Conservation (phyloP, 176 grass and related monocot species). For the Carex scoparia region DNA sequence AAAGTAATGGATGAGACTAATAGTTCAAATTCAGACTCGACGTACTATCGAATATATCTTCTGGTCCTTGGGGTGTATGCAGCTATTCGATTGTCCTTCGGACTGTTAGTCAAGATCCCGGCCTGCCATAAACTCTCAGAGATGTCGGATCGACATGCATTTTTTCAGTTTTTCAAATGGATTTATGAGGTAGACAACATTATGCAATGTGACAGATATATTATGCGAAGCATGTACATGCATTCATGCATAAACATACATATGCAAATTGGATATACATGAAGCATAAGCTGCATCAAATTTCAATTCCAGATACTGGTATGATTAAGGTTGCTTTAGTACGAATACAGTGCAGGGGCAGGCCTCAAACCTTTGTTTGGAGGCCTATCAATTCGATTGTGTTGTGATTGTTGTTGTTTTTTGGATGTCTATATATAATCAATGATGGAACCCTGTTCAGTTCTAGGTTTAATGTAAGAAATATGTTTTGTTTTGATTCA, state of each 20-base stretch:
- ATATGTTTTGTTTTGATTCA: not conserved
- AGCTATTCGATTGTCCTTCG: constrained; percentile 58
- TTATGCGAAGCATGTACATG: not conserved
- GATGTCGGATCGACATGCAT: constrained; percentile 62
- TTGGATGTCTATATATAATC: not conserved
- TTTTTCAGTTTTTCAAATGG: constrained; percentile 99
- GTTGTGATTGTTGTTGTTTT: not conserved
- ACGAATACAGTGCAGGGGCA: not conserved
- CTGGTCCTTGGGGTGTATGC: constrained; percentile 91
- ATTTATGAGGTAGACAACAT: constrained; percentile 73
- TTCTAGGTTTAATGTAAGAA: not conserved
- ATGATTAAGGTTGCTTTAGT: not conserved
- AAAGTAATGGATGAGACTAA: constrained; percentile 80
- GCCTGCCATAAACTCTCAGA: constrained; percentile 78
- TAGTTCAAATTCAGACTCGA: constrained; percentile 66
- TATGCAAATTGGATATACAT: not conserved
- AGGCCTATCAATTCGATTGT: constrained; percentile 3
- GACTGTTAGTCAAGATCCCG: constrained; percentile 77
- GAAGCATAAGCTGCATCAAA: not conserved
- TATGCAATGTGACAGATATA: constrained; percentile 10
- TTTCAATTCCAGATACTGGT: not conserved
- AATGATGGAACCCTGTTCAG: not conserved
- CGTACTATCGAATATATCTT: constrained; percentile 76
- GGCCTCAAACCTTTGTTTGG: not conserved
- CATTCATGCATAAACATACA: not conserved